phyloP scores from a whole-genome alignment of 352 stramenopile genomes.

The Elongisporangium prolatum region DNA sequence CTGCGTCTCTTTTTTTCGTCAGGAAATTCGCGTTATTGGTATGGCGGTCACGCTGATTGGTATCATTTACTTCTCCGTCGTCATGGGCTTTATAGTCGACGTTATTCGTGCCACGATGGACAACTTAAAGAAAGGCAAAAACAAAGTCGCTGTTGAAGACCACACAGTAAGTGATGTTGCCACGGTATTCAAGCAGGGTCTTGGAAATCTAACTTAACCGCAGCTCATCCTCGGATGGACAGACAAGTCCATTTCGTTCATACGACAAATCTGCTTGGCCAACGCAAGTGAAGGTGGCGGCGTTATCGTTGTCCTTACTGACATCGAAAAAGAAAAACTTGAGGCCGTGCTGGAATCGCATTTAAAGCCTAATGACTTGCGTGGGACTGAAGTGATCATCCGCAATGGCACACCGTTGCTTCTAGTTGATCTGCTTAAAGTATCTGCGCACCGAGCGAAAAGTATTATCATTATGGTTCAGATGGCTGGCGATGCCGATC shows the following conservation, averaged over 20 bases:
- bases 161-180: constrained; percentile 54
- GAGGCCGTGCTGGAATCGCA: constrained; percentile 62
- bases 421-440: constrained; percentile 75
- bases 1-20: background rate
- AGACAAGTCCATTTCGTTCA: constrained; percentile 82
- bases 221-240: constrained; percentile 85
- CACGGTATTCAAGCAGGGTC: too few relatives aligned
- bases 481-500: constrained; percentile 69
- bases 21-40: constrained; percentile 54
- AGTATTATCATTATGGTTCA: constrained; percentile 83
- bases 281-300: constrained; percentile 85
- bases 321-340: constrained; percentile 74
- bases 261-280: constrained; percentile 81
- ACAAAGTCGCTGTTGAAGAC: constrained; percentile 66
- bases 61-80: constrained; percentile 86
- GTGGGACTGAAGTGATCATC: constrained; percentile 76
- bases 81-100: constrained; percentile 89
- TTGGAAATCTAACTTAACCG: background rate
- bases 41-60: constrained; percentile 55
- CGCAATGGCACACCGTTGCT: constrained; percentile 74
- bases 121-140: constrained; percentile 85
- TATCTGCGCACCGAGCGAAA: constrained; percentile 65
- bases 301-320: constrained; percentile 71
- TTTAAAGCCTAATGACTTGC: constrained; percentile 46
- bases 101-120: constrained; percentile 86